A percentile compares a stretch with the other conserved stretches of the same genome.
Conservation (phyloP, 2,329 filamentous ascomycete genomes). For the Pseudocercospora fijiensis region DNA sequence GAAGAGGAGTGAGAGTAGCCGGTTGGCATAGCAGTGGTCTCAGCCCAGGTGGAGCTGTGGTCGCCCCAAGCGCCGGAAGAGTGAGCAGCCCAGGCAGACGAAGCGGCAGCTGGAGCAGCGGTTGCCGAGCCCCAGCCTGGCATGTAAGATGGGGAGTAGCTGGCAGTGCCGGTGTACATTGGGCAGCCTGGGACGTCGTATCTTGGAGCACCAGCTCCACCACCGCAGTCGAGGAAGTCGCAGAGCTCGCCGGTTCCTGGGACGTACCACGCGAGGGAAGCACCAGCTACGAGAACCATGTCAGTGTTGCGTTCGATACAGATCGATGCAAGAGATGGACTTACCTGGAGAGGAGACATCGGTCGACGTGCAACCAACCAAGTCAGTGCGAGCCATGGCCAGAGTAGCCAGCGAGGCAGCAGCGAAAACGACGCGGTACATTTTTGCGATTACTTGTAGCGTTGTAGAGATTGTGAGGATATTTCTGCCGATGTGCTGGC, state of each 20-base stretch:
- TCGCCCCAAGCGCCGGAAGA: background rate
- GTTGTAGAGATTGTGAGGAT: conserved; percentile 6
- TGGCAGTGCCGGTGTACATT: conserved; percentile 56
- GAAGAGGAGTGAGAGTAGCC: background rate
- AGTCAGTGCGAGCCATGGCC: conserved; percentile 41
- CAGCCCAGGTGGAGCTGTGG: background rate
- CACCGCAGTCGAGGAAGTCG: conserved; percentile 64
- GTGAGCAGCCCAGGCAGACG: conserved; percentile 2
- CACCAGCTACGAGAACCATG: conserved; percentile 38
- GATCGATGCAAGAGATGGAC: background rate
- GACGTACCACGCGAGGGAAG: conserved; percentile 59
- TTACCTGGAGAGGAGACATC: conserved; percentile 31
- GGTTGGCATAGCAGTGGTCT: conserved; percentile 1
- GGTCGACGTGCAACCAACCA: conserved; percentile 47
- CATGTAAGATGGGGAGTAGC: conserved; percentile 55
- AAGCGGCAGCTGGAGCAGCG: conserved; percentile 5
- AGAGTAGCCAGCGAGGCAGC: conserved; percentile 32
- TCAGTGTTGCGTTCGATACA: background rate
- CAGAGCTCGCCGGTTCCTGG: conserved; percentile 65
- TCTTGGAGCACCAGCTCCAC: conserved; percentile 63
- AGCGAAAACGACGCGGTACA: conserved; percentile 33
- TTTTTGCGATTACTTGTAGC: conserved; percentile 17
- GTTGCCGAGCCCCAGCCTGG: conserved; percentile 32
- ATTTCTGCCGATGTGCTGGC: background rate
- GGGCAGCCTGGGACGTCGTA: conserved; percentile 62